A percentile compares a stretch with the other conserved stretches of the same genome.
phyloP scores from a whole-genome alignment of 2,329 filamentous ascomycete genomes.

The Neopestalotiopsis clavispora region DNA sequence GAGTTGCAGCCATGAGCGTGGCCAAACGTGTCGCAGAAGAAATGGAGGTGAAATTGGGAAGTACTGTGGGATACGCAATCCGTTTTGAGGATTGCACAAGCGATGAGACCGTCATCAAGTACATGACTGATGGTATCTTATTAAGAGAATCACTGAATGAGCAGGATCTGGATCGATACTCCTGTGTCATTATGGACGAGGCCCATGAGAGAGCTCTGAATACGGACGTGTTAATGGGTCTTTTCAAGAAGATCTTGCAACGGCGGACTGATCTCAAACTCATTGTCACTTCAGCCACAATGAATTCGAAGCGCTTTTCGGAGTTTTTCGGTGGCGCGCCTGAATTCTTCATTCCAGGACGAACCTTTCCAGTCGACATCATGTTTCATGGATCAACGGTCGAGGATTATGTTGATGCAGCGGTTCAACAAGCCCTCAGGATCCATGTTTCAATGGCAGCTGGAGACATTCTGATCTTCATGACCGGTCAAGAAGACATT shows the following conservation, averaged over 20 bases:
- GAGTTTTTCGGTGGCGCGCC: conserved; percentile 96
- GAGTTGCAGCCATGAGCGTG: conserved; percentile 98
- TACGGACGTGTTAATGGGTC: conserved; percentile 94
- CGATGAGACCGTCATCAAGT: conserved; percentile 94
- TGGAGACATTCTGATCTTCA: conserved; percentile 96
- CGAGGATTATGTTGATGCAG: conserved; percentile 96
- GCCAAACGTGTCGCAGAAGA: conserved; percentile 98
- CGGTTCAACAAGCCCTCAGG: conserved; percentile 92
- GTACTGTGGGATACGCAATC: conserved; percentile 92
- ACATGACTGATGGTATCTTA: conserved; percentile 98
- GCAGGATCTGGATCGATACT: conserved; percentile 91
- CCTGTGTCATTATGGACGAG: conserved; percentile 99
- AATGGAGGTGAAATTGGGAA: conserved; percentile 92
- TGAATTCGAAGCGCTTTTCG: conserved; percentile 96
- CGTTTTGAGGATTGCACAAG: conserved; percentile 98
- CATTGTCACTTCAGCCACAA: conserved; percentile 97
- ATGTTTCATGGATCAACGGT: conserved; percentile 95
- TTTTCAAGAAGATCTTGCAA: conserved; percentile 96
- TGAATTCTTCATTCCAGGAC: conserved; percentile 93
- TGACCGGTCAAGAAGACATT: conserved; percentile 99
- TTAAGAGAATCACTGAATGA: conserved; percentile 93
- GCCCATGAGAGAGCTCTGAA: conserved; percentile 96
- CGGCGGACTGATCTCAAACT: conserved; percentile 89
- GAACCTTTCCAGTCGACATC: conserved; percentile 96
- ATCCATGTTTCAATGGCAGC: conserved; percentile 94